These are phyloP conservation scores for Zymoseptoria tritici DNA, from an alignment of 2,329 filamentous ascomycete genomes.

Conservation along the genomic window DNA sequence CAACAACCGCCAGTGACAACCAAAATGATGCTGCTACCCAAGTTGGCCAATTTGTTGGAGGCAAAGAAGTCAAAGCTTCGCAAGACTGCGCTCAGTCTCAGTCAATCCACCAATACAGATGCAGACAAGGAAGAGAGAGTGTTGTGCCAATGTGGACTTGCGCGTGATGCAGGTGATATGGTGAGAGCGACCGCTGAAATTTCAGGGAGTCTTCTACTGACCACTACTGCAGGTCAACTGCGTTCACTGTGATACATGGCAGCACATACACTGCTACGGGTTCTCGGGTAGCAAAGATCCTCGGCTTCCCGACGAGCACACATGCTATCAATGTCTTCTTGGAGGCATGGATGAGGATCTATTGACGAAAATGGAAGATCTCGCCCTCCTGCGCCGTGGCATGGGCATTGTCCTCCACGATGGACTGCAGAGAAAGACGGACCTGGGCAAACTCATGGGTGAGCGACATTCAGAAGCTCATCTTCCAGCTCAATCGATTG, in stretches of 20 bases:
- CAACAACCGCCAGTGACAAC: not conserved
- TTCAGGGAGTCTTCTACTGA: not conserved
- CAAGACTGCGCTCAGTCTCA: constrained; percentile 10
- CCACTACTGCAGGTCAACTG: constrained; percentile 35
- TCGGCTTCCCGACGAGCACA: constrained; percentile 36
- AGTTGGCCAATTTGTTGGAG: constrained; percentile 7
- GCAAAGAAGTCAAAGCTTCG: constrained; percentile 8
- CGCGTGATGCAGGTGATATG: constrained; percentile 34
- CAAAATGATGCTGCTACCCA: constrained; percentile 10
- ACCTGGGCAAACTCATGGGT: constrained; percentile 17
- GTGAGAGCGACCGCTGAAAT: constrained; percentile 23
- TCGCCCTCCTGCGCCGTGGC: constrained; percentile 19
- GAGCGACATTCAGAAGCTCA: not conserved
- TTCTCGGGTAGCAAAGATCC: constrained; percentile 33
- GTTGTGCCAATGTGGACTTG: constrained; percentile 37
- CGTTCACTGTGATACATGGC: constrained; percentile 37
- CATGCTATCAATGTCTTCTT: constrained; percentile 41
- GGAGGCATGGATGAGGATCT: constrained; percentile 9
- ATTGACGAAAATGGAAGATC: constrained; percentile 12
- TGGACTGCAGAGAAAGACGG: constrained; percentile 15
- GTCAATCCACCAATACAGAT: constrained; percentile 6
- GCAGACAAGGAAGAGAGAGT: constrained; percentile 19
- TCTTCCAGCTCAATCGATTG: not conserved
- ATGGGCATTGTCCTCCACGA: constrained; percentile 18
- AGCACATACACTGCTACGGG: constrained; percentile 43